Evolutionary conservation across 345 rosid genomes (phyloP), one percentile per base, ranked within the genome.

Genomic region (Eucalyptus decipiens): DNA sequence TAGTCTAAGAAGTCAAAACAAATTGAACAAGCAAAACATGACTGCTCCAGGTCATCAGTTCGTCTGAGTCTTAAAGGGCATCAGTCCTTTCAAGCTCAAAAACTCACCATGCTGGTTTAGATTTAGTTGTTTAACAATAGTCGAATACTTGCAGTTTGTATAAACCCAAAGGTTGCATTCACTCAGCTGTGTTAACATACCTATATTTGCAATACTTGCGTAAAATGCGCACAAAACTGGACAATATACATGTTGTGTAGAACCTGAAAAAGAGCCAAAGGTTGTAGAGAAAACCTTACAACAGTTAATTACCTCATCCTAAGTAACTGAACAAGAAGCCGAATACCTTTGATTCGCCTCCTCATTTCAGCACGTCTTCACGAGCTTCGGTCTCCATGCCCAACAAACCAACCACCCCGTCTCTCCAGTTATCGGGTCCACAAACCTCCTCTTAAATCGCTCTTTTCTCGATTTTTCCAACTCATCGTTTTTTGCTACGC

Each of bases 401-500:
- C 93, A 91, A 91, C 95, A 90, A 72, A 90, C 81, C 21, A 94
- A 94, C 87, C 97, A 95, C 9, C 96, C 91, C 19, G 89, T 93
- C 65, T 91, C 97, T 24, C 97, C 91, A 6, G 90, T 62, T n/a
- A 93, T 88, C 14, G 91, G 89, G 90, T 94, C 94, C 87, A 91
- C 86, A 17, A 97, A 89, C 93, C 93, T 92, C 92, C 94, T 91
- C 91, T 93, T 96, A 28, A 94, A 45, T 32, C 91, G 89, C 37
- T 93, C 93, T 81, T 94, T 91, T 89, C 85, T 94, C 18, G 97
- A 93, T 37, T 80, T 90, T 17, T 94, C 95, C 18, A 88, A 87
- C 13, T 51, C 90, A 72, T 91, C 91, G 87, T 92, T 93, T 5
- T 76, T 90, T 16, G 88, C 88, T 86, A 90, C 88, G 89, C 90